A percentile compares a stretch with the other conserved stretches of the same genome.
phyloP scores from a whole-genome alignment of 129 eudicot genomes.

The Centaurea solstitialis region DNA sequence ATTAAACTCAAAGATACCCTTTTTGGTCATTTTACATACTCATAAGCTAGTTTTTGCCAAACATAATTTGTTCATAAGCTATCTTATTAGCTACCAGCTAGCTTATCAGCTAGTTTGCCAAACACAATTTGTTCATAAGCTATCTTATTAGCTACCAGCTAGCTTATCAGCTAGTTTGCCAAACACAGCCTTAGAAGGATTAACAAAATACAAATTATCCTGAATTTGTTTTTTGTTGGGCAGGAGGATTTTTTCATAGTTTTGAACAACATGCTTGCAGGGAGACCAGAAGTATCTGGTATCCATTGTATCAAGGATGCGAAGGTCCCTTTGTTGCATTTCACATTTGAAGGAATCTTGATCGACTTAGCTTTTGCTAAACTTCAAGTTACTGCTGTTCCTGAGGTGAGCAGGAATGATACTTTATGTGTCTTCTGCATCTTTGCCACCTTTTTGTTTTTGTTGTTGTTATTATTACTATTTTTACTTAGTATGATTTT shows the following conservation, averaged over 20 bases:
- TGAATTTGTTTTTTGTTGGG: constrained; percentile 8
- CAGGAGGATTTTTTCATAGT: constrained; percentile 73
- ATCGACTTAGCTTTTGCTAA: constrained; percentile 64
- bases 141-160: too few relatives aligned
- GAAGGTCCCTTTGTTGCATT: constrained; percentile 57
- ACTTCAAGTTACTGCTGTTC: constrained; percentile 49
- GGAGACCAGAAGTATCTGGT: constrained; percentile 57
- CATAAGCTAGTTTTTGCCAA: too few relatives aligned
- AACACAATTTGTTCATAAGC: too few relatives aligned
- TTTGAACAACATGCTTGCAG: constrained; percentile 59
- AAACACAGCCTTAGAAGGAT: too few relatives aligned
- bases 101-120: too few relatives aligned
- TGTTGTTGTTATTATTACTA: neutral
- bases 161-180: too few relatives aligned
- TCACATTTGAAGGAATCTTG: constrained; percentile 61
- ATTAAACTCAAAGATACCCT: too few relatives aligned
- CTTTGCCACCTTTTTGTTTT: neutral
- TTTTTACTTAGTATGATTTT: constrained; percentile 11
- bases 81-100: too few relatives aligned
- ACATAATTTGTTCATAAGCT: too few relatives aligned
- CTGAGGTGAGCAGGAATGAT: constrained; percentile 47
- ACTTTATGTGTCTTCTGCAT: neutral
- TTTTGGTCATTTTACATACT: too few relatives aligned
- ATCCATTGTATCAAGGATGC: constrained; percentile 62
- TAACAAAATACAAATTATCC: neutral